These are phyloP conservation scores for Rhynchosporium agropyri DNA, from an alignment of 2,329 filamentous ascomycete species.

Conservation along the genomic window DNA sequence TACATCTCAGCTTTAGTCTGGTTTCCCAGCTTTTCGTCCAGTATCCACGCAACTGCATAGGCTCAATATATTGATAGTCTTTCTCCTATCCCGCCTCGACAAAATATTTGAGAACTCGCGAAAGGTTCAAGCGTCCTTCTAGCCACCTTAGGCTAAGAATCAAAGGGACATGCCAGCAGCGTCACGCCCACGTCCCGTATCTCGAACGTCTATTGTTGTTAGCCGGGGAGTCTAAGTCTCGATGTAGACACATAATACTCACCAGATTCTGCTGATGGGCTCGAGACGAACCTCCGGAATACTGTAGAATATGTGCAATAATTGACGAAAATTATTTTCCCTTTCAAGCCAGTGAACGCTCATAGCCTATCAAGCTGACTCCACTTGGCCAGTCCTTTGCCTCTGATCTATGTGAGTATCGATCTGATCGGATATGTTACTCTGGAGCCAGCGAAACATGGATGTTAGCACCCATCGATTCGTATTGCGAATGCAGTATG, in stretches of 20 bases:
- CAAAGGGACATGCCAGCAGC: slow-evolving; percentile 43
- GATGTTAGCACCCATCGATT: slow-evolving; percentile 43
- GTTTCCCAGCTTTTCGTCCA: slow-evolving; percentile 5
- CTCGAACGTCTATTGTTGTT: slow-evolving; percentile 39
- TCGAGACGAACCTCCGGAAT: slow-evolving; percentile 42
- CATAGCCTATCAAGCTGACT: background rate
- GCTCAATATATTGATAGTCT: slow-evolving; percentile 42
- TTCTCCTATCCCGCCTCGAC: slow-evolving; percentile 41
- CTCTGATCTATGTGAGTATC: slow-evolving; percentile 32
- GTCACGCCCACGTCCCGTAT: slow-evolving; percentile 44
- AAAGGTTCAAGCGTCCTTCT: slow-evolving; percentile 39
- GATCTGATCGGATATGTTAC: slow-evolving; percentile 43
- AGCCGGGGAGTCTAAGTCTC: background rate
- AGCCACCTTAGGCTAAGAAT: slow-evolving; percentile 35
- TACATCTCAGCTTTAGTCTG: background rate
- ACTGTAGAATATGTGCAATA: slow-evolving; percentile 44
- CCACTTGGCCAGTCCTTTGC: background rate
- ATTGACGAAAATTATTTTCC: slow-evolving; percentile 45
- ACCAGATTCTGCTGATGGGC: slow-evolving; percentile 44
- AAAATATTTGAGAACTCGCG: slow-evolving; percentile 40
- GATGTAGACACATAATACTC: slow-evolving; percentile 11
- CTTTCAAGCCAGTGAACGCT: slow-evolving; percentile 41
- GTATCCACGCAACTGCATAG: slow-evolving; percentile 42
- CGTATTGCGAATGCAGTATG: slow-evolving; percentile 28
- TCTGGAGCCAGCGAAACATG: slow-evolving; percentile 46